Evolutionary conservation across 441 rosid species (phyloP).

Genomic region (Breynia disticha): DNA sequence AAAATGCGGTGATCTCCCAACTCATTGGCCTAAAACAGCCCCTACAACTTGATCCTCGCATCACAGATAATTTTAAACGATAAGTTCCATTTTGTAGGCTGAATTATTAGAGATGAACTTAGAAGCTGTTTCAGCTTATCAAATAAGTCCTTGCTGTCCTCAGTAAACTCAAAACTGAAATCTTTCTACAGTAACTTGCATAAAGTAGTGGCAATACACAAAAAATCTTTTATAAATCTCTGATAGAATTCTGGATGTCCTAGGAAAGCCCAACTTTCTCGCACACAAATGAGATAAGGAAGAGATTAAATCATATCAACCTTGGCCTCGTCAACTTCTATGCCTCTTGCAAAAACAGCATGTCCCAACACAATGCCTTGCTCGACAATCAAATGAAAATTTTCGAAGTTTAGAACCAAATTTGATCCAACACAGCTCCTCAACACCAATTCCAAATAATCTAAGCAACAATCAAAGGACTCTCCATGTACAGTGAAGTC

Average conservation of each 20-base stretch:
- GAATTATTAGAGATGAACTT: not conserved
- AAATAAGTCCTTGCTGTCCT: not conserved
- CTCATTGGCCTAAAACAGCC: not conserved
- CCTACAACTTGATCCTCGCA: not conserved
- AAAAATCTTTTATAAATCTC: too few species aligned
- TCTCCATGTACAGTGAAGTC: not conserved
- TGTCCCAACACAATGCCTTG: conserved; percentile 1
- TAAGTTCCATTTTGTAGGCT: too few species aligned
- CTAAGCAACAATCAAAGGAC: not conserved
- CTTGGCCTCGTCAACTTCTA: too few species aligned
- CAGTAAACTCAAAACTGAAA: not conserved
- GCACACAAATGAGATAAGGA: too few species aligned
- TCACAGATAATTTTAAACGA: too few species aligned
- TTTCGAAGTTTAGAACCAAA: not conserved
- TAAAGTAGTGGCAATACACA: not conserved
- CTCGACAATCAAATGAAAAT: not conserved
- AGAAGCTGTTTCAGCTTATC: not conserved
- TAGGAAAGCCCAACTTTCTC: too few species aligned
- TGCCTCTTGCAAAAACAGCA: too few species aligned
- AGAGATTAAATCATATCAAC: too few species aligned
- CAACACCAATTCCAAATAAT: not conserved
- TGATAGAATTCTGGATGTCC: too few species aligned
- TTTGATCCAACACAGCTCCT: not conserved
- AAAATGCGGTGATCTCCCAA: not conserved
- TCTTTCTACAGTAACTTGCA: not conserved